A percentile compares a stretch with the other conserved stretches of the same genome.
Conservation (phyloP, 805 yeast species). For the Kazachstania bromeliacearum region DNA sequence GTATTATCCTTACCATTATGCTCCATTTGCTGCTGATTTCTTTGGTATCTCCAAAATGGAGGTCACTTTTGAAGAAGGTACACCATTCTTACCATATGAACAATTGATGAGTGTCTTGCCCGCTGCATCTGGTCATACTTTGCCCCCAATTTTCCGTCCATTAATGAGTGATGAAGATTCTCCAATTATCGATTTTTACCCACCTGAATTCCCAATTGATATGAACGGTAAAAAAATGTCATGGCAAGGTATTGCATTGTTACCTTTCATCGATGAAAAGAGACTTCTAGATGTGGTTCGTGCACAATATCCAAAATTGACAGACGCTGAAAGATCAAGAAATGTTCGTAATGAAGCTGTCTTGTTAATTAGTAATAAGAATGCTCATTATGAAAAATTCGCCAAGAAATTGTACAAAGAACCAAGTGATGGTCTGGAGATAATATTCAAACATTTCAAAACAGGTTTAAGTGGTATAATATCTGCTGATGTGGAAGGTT, state of each 20-base stretch:
- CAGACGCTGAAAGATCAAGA: constrained; percentile 59
- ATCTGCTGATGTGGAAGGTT: constrained; percentile 28
- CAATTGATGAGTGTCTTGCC: constrained; percentile 93
- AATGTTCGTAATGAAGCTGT: constrained; percentile 65
- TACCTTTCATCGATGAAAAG: constrained; percentile 85
- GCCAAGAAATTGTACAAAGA: constrained; percentile 27
- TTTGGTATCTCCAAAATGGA: constrained; percentile 40
- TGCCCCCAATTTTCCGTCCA: constrained; percentile 73
- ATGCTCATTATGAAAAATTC: constrained; percentile 36
- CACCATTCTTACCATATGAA: constrained; percentile 84
- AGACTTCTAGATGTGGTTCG: constrained; percentile 60
- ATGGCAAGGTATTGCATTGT: constrained; percentile 88
- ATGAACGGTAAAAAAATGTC: constrained; percentile 93
- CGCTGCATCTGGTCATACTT: constrained; percentile 80
- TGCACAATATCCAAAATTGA: constrained; percentile 50
- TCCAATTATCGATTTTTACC: constrained; percentile 85
- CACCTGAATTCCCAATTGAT: constrained; percentile 78
- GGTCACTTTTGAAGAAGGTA: constrained; percentile 53
- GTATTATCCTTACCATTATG: constrained; percentile 96
- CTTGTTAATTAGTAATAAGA: constrained; percentile 55
- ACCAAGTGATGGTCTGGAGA: constrained; percentile 11
- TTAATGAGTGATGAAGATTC: constrained; percentile 73
- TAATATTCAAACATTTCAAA: constrained; percentile 39
- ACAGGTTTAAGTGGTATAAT: constrained; percentile 56
- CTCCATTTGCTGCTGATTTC: constrained; percentile 93